Evolutionary conservation across 2,329 filamentous ascomycete species (phyloP), one percentile per base, ranked within the genome.

Genomic region (Incumbomyces lentus): DNA sequence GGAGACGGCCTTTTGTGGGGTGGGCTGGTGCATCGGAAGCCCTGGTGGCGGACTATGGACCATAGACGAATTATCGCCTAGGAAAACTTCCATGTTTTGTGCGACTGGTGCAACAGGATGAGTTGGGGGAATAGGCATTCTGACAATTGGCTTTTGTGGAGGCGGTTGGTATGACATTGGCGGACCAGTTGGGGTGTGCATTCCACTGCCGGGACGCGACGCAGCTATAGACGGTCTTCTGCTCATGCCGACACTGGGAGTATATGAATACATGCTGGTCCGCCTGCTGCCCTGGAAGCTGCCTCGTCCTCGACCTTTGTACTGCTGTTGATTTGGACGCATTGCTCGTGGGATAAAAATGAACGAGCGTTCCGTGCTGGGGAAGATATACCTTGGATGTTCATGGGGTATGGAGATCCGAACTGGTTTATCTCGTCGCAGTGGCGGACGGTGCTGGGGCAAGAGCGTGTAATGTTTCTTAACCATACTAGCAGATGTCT

Each of bases 341-440:
- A 95, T 76, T 10, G 90, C 90, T 55, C 92, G 78, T 11, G 92
- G 92, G 50, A 98, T 98, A 67, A 98, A 98, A 58, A 95, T 94
- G 64, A 98, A 98, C 0, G 92, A 96, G 54, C 92, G 76, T 58
- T 95, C 89, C 39, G 78, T 74, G 2, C 88, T 84, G 5, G 92
- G 92, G 66, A 92, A 95, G 50, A 95, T 89, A 64, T 95, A 95
- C 52, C 85, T 80, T 31, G 87, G 85, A 22, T 53, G 39, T 52
- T 84, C 76, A 22, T 84, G 75, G 1, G 92, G 90, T 35, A 98
- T 73, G 7, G 88, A 95, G 55, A 98, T 86, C 42, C 92, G 83
- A 34, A 96, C 92, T 6, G 92, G 92, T 63, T 96, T 98, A 69
- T 98, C 92, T 58, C 92, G 82, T 52, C 92, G 84, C 40, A 98